These are phyloP conservation scores for Schizonepeta tenuifolia DNA, from an alignment of 257 asterid genomes.

Conservation along the genomic window DNA sequence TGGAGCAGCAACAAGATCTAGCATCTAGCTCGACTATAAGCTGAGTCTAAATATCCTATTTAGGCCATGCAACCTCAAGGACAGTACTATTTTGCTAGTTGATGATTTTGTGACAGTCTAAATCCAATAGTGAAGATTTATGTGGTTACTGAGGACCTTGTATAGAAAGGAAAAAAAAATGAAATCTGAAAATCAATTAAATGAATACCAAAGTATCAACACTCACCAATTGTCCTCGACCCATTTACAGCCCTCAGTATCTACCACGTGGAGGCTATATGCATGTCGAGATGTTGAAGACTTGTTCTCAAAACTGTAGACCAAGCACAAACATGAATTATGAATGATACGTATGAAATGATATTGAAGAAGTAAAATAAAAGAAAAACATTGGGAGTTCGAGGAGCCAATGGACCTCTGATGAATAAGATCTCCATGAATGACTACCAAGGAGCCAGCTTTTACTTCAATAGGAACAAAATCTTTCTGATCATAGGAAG, in stretches of 20 bases:
- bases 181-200: neutral
- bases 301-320: conserved; percentile 79
- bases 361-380: neutral
- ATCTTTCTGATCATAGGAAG: conserved; percentile 64
- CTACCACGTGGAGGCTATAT: conserved; percentile 87
- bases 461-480: conserved; percentile 76
- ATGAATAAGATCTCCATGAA: conserved; percentile 84
- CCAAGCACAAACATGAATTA: conserved; percentile 4
- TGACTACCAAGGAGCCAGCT: conserved; percentile 75
- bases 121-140: neutral
- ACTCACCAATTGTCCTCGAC: conserved; percentile 85
- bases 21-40: neutral
- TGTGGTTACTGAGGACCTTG: neutral
- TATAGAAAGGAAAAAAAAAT: neutral
- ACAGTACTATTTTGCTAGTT: neutral
- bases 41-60: neutral
- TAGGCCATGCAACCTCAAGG: neutral
- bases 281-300: conserved; percentile 75
- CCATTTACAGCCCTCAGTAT: conserved; percentile 84
- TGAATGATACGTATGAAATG: neutral
- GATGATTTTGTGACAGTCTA: neutral
- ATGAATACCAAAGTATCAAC: neutral
- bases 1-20: neutral
- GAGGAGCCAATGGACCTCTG: conserved; percentile 55
- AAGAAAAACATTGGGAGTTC: neutral